These are phyloP conservation scores for Suillus sp. DNA, from an alignment of 768 basidiomycete species.

Conservation along the genomic window DNA sequence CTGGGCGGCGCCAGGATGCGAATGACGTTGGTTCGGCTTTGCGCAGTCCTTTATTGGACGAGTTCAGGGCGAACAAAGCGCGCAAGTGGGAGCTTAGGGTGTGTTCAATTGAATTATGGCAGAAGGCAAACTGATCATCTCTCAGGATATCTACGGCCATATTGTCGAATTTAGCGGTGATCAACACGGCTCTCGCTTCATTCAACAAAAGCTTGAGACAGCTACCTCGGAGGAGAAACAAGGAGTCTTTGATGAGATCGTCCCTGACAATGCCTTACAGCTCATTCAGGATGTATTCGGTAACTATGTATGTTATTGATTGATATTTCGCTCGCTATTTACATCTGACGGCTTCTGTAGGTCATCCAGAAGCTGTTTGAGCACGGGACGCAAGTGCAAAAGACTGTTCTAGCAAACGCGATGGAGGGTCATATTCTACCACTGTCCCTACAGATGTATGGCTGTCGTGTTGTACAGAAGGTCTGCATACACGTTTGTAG, in stretches of 20 bases:
- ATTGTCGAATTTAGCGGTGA: conserved; percentile 92
- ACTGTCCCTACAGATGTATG: conserved; percentile 90
- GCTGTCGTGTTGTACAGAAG: conserved; percentile 95
- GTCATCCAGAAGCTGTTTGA: conserved; percentile 95
- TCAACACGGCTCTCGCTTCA: conserved; percentile 97
- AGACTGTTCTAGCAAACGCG: conserved; percentile 61
- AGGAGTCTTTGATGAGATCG: conserved; percentile 83
- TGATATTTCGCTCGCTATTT: conserved; percentile 4
- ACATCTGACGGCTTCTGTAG: conserved; percentile 42
- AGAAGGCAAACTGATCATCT: conserved; percentile 11
- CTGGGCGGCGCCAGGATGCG: conserved; percentile 47
- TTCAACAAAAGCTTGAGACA: conserved; percentile 82
- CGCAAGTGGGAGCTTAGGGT: conserved; percentile 84
- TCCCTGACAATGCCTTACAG: conserved; percentile 70
- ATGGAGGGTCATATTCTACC: conserved; percentile 80
- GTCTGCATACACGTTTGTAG: conserved; percentile 39
- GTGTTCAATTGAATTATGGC: conserved; percentile 24
- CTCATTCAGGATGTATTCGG: conserved; percentile 94
- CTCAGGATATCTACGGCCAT: conserved; percentile 82
- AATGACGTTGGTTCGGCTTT: conserved; percentile 39
- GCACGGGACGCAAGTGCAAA: conserved; percentile 76
- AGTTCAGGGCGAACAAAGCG: conserved; percentile 79
- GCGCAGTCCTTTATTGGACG: conserved; percentile 78
- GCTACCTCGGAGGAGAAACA: conserved; percentile 81
- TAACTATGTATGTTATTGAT: conserved; percentile 72